Percentiles rank a stretch among this genome's conserved stretches.
Conservation (phyloP, 495 filamentous ascomycete genomes). For the Daldinia caldariorum region DNA sequence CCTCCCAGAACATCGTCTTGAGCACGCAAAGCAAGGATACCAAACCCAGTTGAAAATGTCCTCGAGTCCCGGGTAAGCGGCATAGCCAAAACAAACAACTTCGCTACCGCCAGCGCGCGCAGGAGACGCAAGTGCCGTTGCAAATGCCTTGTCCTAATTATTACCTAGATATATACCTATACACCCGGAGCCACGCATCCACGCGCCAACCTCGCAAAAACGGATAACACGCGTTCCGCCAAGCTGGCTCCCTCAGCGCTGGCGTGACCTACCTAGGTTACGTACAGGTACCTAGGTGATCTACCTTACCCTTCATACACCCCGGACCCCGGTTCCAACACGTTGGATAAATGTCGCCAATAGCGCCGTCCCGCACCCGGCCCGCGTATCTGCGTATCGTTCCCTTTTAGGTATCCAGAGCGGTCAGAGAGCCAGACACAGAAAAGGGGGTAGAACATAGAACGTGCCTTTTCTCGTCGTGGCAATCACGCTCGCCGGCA, state of each 20-base stretch:
- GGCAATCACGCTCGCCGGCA: constrained; percentile 20
- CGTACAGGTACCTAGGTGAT: no score
- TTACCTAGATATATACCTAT: no score
- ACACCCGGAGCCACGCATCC: background rate
- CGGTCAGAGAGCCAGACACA: background rate
- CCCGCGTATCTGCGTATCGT: background rate
- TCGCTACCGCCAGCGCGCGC: constrained; percentile 12
- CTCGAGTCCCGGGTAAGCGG: constrained; percentile 21
- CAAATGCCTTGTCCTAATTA: constrained; percentile 26
- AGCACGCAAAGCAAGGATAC: background rate
- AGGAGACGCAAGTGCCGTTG: constrained; percentile 29
- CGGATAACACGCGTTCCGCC: background rate
- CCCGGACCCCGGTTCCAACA: constrained; percentile 28
- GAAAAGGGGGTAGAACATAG: constrained; percentile 40
- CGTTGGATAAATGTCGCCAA: constrained; percentile 35
- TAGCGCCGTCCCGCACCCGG: constrained; percentile 17
- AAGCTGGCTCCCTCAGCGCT: constrained; percentile 1
- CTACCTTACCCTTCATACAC: constrained; percentile 10
- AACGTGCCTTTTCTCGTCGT: no score
- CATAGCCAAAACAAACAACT: constrained; percentile 14
- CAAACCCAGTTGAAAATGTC: constrained; percentile 8
- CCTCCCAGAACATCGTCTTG: background rate
- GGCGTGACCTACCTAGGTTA: background rate
- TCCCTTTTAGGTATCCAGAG: background rate
- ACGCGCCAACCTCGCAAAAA: background rate